Evolutionary conservation across 352 stramenopile species (phyloP).

Genomic region (Sclerospora graminicola): DNA sequence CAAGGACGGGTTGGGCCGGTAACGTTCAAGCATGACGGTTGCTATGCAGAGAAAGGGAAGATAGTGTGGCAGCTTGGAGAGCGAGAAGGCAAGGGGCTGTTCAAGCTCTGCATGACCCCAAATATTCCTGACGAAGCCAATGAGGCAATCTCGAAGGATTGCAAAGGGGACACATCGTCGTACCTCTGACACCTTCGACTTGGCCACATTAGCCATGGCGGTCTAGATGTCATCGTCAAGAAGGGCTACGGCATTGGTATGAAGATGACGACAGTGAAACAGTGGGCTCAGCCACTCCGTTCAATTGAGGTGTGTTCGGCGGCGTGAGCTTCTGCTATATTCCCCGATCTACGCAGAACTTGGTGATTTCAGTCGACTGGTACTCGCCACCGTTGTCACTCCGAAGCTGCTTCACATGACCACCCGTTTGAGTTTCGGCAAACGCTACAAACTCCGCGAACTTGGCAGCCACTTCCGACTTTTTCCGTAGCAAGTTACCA

Average conservation of each 20-base stretch:
- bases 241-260: neutral
- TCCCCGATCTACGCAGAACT: no score
- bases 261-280: neutral
- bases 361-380: no score
- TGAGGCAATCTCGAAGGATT: neutral
- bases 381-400: no score
- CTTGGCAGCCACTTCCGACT: no score
- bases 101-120: neutral
- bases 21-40: neutral
- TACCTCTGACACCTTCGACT: neutral
- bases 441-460: conserved; percentile 7
- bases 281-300: neutral
- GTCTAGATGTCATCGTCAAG: no score
- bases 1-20: neutral
- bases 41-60: neutral
- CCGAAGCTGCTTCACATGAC: neutral
- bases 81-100: neutral
- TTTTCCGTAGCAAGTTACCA: no score
- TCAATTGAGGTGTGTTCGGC: no score
- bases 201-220: neutral
- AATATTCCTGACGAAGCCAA: neutral
- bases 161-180: neutral
- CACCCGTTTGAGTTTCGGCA: conserved; percentile 4
- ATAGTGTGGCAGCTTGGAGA: neutral
- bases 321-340: no score